phyloP scores from a whole-genome alignment of 495 filamentous ascomycete species.

The Neurospora sublineolata region DNA sequence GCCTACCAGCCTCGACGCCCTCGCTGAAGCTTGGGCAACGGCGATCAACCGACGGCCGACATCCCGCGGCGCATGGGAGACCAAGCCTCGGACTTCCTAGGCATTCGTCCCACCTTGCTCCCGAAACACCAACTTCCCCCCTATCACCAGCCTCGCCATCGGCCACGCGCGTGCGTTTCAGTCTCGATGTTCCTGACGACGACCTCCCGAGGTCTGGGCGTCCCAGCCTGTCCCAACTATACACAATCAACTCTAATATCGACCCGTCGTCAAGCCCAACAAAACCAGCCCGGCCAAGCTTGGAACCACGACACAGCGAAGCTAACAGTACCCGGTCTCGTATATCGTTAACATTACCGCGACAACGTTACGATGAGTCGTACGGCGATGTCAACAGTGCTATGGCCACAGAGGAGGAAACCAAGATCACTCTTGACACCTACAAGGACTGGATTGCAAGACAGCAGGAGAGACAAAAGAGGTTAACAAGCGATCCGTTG shows the following conservation, averaged over 20 bases:
- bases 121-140: not conserved
- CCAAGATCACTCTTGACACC: slow-evolving; percentile 8
- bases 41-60: not conserved
- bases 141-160: not conserved
- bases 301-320: not conserved
- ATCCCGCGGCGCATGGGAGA: not conserved
- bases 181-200: not conserved
- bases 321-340: slow-evolving; percentile 6
- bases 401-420: slow-evolving; percentile 10
- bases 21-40: not conserved
- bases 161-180: not conserved
- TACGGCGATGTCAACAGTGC: slow-evolving; percentile 9
- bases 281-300: not conserved
- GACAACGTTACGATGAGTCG: slow-evolving; percentile 16
- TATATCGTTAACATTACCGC: slow-evolving; percentile 16
- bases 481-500: slow-evolving; percentile 7
- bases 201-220: not conserved
- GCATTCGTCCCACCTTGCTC: not conserved
- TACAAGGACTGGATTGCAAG: slow-evolving; percentile 15
- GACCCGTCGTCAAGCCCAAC: slow-evolving; percentile 1
- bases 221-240: slow-evolving; percentile 8
- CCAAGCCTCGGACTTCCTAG: not conserved
- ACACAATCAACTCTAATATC: slow-evolving; percentile 20
- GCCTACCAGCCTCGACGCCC: not conserved
- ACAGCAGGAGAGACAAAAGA: slow-evolving; percentile 12